A percentile compares a stretch with the other conserved stretches of the same genome.
phyloP scores from a whole-genome alignment of 2,329 filamentous ascomycete genomes.

The Coniella vitis region DNA sequence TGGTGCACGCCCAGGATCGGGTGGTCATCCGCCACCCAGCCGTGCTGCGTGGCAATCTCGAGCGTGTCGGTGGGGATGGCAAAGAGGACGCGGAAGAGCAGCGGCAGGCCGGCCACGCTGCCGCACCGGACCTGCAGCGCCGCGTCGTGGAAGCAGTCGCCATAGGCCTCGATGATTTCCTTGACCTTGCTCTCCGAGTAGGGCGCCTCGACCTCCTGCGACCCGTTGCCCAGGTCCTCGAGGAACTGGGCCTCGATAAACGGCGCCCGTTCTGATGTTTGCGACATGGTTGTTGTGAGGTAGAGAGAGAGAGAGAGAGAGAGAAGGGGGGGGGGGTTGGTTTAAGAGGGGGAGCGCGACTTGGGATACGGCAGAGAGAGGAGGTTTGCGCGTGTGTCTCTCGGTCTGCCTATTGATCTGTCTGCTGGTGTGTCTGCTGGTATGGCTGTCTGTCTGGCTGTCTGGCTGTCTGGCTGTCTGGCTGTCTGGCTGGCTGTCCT shows the following conservation, averaged over 20 bases:
- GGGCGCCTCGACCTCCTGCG: slow-evolving; percentile 5
- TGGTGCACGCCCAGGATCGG: slow-evolving; percentile 3
- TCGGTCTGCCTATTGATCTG: too few relatives aligned
- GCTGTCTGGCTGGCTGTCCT: too few relatives aligned
- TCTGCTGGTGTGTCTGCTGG: too few relatives aligned
- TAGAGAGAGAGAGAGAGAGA: too few relatives aligned
- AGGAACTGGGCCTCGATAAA: slow-evolving; percentile 14
- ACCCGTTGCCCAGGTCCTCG: slow-evolving; percentile 8
- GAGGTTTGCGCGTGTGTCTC: too few relatives aligned
- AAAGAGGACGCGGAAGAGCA: slow-evolving; percentile 11
- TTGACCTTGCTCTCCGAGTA: slow-evolving; percentile 3
- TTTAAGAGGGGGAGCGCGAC: too few relatives aligned
- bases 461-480: too few relatives aligned
- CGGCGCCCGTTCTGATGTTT: slow-evolving; percentile 12
- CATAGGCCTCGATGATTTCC: slow-evolving; percentile 9
- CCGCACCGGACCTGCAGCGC: slow-evolving; percentile 11
- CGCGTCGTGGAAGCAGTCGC: slow-evolving; percentile 12
- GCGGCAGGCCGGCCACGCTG: neutral
- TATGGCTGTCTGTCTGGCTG: too few relatives aligned
- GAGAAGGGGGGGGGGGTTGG: too few relatives aligned
- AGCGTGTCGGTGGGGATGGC: slow-evolving; percentile 11
- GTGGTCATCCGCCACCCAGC: slow-evolving; percentile 9
- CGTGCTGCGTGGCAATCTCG: slow-evolving; percentile 7
- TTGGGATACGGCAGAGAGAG: too few relatives aligned
- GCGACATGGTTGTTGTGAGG: slow-evolving; percentile 8